Conservation (phyloP, 2,329 filamentous ascomycete species). For the Diplodia scrobiculata region DNA sequence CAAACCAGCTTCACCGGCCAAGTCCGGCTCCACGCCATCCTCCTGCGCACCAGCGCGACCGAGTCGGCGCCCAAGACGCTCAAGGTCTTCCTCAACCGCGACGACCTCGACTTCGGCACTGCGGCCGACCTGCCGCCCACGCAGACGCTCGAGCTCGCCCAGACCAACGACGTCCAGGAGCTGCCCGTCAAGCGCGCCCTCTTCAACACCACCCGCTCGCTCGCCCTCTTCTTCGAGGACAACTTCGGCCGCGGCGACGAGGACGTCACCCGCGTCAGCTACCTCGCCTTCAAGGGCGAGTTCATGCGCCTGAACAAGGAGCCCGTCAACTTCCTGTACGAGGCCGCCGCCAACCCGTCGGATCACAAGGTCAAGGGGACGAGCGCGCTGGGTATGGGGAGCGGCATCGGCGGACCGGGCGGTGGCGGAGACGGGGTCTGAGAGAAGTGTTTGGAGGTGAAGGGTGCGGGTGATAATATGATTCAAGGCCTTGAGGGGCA, state of each 20-base stretch:
- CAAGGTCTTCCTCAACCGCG: conserved; percentile 83
- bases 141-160: conserved; percentile 75
- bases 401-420: conserved; percentile 32
- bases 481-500: neutral
- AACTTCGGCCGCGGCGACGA: conserved; percentile 79
- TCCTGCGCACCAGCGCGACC: conserved; percentile 76
- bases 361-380: conserved; percentile 68
- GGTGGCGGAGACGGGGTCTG: conserved; percentile 29
- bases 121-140: conserved; percentile 70
- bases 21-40: conserved; percentile 85
- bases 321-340: conserved; percentile 84
- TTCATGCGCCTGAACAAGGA: conserved; percentile 85
- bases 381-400: conserved; percentile 42
- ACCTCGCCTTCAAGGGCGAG: conserved; percentile 91
- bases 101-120: conserved; percentile 79
- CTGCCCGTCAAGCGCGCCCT: conserved; percentile 82
- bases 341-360: conserved; percentile 85
- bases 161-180: conserved; percentile 81
- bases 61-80: conserved; percentile 75
- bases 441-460: neutral
- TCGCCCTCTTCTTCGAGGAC: conserved; percentile 87
- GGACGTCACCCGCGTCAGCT: conserved; percentile 69
- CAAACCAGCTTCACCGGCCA: conserved; percentile 79
- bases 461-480: no score
- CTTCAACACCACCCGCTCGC: conserved; percentile 80